Conservation (phyloP, 2,329 filamentous ascomycete genomes). For the Ceratocystis ficicola region DNA sequence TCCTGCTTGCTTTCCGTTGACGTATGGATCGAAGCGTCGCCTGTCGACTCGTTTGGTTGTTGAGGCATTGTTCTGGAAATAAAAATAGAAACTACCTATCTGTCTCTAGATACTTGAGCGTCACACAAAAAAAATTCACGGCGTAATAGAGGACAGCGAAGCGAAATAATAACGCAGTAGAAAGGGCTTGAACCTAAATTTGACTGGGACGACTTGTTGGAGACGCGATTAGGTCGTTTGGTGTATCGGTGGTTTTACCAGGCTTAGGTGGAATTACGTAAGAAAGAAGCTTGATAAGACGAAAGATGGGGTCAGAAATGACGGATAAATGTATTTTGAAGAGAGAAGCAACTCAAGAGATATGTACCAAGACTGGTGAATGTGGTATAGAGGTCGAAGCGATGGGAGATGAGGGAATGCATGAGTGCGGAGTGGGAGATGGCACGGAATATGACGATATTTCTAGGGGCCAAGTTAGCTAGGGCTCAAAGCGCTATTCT, state of each 20-base stretch:
- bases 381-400: neutral
- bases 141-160: neutral
- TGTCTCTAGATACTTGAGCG: neutral
- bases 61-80: conserved; percentile 5
- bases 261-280: conserved; percentile 2
- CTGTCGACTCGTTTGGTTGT: neutral
- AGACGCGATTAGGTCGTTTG: neutral
- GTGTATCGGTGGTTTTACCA: neutral
- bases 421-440: neutral
- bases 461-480: neutral
- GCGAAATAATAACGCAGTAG: neutral
- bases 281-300: neutral
- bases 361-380: neutral
- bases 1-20: conserved; percentile 1
- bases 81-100: conserved; percentile 13
- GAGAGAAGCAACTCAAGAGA: neutral
- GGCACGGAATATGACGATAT: neutral
- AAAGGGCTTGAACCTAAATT: neutral
- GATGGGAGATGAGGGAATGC: neutral
- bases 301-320: neutral
- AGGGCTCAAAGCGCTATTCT: neutral
- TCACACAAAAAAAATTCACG: neutral
- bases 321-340: neutral
- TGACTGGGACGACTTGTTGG: neutral
- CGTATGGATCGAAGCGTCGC: neutral